Conservation (phyloP, 1,284 basidiomycete genomes). For the Caloboletus firmus region DNA sequence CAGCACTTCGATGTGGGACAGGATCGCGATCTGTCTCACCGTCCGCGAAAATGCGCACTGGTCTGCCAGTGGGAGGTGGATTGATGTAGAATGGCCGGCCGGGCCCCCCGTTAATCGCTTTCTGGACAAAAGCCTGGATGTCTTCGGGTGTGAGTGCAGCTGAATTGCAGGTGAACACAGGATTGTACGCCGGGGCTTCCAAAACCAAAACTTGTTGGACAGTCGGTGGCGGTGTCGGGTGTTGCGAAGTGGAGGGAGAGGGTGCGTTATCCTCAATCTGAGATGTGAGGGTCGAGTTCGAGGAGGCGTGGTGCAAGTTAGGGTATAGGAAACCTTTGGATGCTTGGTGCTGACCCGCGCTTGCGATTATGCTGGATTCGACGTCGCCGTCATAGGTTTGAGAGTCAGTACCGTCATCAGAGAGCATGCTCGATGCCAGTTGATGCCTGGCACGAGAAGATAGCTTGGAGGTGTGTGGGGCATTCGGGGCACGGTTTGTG, state of each 20-base stretch:
- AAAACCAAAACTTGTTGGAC: constrained; percentile 26
- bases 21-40: constrained; percentile 44
- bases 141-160: constrained; percentile 66
- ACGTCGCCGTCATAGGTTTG: constrained; percentile 91
- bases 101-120: constrained; percentile 64
- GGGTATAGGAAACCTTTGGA: constrained; percentile 33
- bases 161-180: constrained; percentile 57
- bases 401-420: constrained; percentile 74
- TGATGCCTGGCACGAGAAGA: constrained; percentile 47
- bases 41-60: constrained; percentile 93
- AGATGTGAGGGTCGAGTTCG: constrained; percentile 53
- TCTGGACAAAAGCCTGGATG: constrained; percentile 68
- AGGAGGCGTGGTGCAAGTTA: neutral
- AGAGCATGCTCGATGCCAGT: constrained; percentile 55
- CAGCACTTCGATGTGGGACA: constrained; percentile 10
- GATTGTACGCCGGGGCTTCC: constrained; percentile 45
- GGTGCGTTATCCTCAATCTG: constrained; percentile 37
- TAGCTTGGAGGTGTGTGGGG: constrained; percentile 25
- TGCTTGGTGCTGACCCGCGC: constrained; percentile 39
- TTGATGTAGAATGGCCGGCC: constrained; percentile 81
- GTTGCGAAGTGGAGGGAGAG: constrained; percentile 33
- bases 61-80: constrained; percentile 73
- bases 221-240: constrained; percentile 24
- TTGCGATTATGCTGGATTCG: constrained; percentile 72
- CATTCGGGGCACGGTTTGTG: constrained; percentile 32